phyloP scores from a whole-genome alignment of 1,139 yeast genomes.

The Kluyveromyces sp. region DNA sequence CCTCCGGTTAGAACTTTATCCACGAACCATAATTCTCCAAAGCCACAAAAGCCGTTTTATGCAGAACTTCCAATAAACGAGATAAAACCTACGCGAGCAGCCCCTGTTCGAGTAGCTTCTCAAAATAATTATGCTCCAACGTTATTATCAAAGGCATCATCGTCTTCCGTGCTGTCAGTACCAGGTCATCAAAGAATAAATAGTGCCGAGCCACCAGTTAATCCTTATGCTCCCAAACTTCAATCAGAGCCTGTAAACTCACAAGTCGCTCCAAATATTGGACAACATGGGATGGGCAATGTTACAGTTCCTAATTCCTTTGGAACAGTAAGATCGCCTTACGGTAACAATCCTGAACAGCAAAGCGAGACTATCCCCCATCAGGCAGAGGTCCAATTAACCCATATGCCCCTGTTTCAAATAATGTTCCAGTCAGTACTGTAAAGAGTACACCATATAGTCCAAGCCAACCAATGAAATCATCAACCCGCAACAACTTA shows the following conservation, averaged over 20 bases:
- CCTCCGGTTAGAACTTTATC: conserved; percentile 3
- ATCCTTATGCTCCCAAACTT: conserved; percentile 1
- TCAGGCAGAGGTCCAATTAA: no score
- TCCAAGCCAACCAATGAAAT: neutral
- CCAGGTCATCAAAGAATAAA: neutral
- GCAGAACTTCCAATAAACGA: conserved; percentile 3
- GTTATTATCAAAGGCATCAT: neutral
- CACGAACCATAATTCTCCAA: neutral
- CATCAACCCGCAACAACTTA: neutral
- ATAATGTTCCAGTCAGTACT: no score
- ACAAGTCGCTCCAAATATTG: neutral
- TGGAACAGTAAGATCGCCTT: no score
- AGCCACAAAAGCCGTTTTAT: conserved; percentile 2
- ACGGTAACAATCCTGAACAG: no score
- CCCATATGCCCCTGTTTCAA: no score
- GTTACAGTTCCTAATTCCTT: neutral
- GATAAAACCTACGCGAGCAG: conserved; percentile 1
- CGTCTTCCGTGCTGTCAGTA: neutral
- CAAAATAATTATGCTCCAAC: neutral
- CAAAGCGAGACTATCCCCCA: no score
- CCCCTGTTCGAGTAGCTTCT: neutral
- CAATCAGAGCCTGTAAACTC: neutral
- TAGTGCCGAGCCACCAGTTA: neutral
- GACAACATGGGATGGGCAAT: neutral
- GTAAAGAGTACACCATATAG: neutral